Percentiles rank a stretch among this genome's conserved stretches.
These are phyloP conservation scores for Mortierella sp. DNA, from an alignment of 371 early-diverging fungal species.

Conservation along the genomic window DNA sequence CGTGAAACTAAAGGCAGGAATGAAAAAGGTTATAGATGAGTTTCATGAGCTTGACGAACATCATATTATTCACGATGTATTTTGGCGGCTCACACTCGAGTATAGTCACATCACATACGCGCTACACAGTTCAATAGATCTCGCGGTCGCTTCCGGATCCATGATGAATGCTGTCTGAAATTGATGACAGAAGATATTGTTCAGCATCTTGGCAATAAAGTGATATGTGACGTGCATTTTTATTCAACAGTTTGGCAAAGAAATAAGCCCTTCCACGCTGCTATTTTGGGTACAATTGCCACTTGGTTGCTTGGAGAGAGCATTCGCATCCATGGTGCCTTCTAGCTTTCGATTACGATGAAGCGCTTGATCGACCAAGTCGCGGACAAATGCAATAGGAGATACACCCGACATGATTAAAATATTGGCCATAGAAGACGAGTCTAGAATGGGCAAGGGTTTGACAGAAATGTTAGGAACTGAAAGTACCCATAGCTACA, in stretches of 20 bases:
- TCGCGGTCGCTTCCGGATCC: slow-evolving; percentile 39
- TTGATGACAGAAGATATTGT: not conserved
- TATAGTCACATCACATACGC: slow-evolving; percentile 16
- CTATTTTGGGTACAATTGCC: not conserved
- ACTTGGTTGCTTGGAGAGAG: not conserved
- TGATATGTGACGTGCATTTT: too few relatives aligned
- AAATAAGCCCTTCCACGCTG: too few relatives aligned
- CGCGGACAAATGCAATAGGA: slow-evolving; percentile 49
- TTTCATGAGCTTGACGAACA: not conserved
- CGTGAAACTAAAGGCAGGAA: slow-evolving; percentile 20
- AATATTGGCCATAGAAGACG: slow-evolving; percentile 59
- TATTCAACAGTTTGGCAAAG: too few relatives aligned
- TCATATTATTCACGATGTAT: too few relatives aligned
- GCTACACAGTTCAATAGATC: slow-evolving; percentile 26
- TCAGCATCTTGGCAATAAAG: not conserved
- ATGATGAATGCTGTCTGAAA: slow-evolving; percentile 2
- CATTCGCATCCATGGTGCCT: not conserved
- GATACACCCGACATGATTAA: slow-evolving; percentile 46
- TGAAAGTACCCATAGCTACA: not conserved
- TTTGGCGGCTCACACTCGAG: not conserved
- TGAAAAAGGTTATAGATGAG: not conserved
- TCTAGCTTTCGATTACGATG: slow-evolving; percentile 18
- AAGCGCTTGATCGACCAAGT: slow-evolving; percentile 56
- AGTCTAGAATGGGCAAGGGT: slow-evolving; percentile 10
- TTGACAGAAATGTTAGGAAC: not conserved